Base-by-base conservation (phyloP, 345 rosid species). In the Reutealis trisperma region DNA sequence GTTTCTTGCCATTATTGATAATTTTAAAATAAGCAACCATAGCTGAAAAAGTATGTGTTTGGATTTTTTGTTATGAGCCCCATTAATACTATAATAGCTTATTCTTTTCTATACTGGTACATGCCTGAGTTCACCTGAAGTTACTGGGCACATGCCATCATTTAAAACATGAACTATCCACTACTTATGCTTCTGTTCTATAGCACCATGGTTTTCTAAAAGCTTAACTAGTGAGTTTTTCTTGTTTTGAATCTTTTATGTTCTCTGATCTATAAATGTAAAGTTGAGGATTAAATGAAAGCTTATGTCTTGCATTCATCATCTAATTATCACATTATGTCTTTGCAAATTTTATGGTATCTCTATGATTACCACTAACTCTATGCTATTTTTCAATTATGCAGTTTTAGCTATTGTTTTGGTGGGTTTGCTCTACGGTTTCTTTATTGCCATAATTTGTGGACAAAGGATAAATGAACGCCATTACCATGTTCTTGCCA, bases 381-480 rank as follows among this genome's bases (percentile, higher is more conserved):
- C 63, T 57, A 34, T 79, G 57, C 62, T 13, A 27, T 70, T 51
- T 71, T 62, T 69, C 41, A 9, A 52, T 19, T 34, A 19, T 84
- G 88, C 90, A 96, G 98, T 88, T 79, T 84, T 96, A 83, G 97
- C 97, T 70, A 94, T 96, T 83, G 81, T 96, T 69, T 84, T 96
- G 90, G 99, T 96, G 86, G 99, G 99, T 81, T 80, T 96, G 82
- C 95, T 96, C 71, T 96, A 96, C 59, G 99, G 97, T 63, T 93
- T 94, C 86, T 94, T 96, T 87, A 96, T 96, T 42, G 98, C 98
- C 72, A 96, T 96, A 76, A 96, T 96, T 84, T 96, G 99, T 81
- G 99, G 99, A 70, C 99, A 96, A 83, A 88, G 89, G 91, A 96
- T 96, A 74, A 94, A 84, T 75, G 99, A 96, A 82, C 92, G 99